Percentiles rank a stretch among this genome's conserved stretches.
These are phyloP conservation scores for Oryza glumipatula DNA, from an alignment of 176 grass and related monocot genomes.

Conservation along the genomic window DNA sequence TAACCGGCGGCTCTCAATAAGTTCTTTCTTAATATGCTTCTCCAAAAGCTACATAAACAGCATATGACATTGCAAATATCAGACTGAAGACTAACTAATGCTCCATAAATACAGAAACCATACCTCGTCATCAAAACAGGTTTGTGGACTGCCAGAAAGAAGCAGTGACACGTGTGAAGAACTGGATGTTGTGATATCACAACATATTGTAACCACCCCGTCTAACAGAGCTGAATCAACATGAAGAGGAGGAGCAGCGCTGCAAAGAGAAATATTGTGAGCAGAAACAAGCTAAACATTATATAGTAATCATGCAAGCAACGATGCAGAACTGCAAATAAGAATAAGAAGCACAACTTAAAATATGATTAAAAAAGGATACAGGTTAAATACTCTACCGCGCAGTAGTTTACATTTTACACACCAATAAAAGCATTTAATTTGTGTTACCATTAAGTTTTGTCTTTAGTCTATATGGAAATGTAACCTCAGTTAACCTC, in stretches of 20 bases:
- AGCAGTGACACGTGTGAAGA: constrained; percentile 62
- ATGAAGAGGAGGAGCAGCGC: constrained; percentile 56
- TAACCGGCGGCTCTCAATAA: constrained; percentile 69
- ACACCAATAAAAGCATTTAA: background rate
- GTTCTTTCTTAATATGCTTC: constrained; percentile 64
- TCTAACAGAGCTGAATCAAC: constrained; percentile 44
- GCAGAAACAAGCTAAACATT: background rate
- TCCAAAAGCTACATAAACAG: constrained; percentile 60
- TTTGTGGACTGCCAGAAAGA: constrained; percentile 60
- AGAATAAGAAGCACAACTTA: background rate
- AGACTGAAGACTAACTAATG: background rate
- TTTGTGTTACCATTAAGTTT: background rate
- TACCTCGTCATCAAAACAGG: constrained; percentile 83
- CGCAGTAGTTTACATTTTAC: background rate
- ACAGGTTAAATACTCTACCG: background rate
- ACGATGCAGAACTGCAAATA: constrained; percentile 27
- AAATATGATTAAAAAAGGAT: background rate
- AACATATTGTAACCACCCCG: constrained; percentile 74
- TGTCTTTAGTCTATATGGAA: background rate
- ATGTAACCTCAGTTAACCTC: background rate
- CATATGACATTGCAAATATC: constrained; percentile 27
- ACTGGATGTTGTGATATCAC: constrained; percentile 69
- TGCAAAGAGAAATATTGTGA: constrained; percentile 43
- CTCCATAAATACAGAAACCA: background rate
- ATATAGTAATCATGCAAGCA: constrained; percentile 10